Base-by-base conservation (phyloP, 2,329 filamentous ascomycete species). In the Pezicula radicicola region DNA sequence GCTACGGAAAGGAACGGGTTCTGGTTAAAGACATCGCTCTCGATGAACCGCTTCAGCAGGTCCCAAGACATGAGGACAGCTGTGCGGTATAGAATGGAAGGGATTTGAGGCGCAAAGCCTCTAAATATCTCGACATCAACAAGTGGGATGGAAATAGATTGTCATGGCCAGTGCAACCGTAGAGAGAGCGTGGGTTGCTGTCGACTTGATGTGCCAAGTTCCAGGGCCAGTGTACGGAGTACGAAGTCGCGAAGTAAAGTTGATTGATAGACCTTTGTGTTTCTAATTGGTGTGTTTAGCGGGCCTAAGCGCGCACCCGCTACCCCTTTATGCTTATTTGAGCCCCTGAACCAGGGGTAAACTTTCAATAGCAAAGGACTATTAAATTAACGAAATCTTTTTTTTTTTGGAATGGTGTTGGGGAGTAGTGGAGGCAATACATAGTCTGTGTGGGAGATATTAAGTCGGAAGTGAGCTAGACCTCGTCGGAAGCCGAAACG, bases 1-100 rank as follows among this genome's bases (percentile, higher is more conserved):
- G 89, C 90, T 69, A 94, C 89, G 56, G 89, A 88, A 71, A 94
- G 85, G 72, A 91, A 93, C 58, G 90, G 89, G 74, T 93, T 87
- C 75, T 89, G 87, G 77, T 92, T 93, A 80, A 94, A 94, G 78
- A 94, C 88, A 79, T 94, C 89, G 77, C 88, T 91, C 81, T 93
- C 89, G 77, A 94, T 85, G 83, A 93, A 92, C 73, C 89, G 85
- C 79, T 90, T 88, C 70, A 94, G 81, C 76, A 94, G 79, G 78
- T 92, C 88, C 89, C 89, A 93, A 77, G 85, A 88, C 85, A 86
- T 87, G 76, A 71, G 70, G 53, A 46, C 45, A 44, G 40, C 42
- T 52, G 50, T 52, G 48, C 48, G 56, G 47, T 55, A 46, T 55
- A 49, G 49, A 50, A 33, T 46, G 45, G 47, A 47, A 46, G 51